Evolutionary conservation across 192 early-diverging fungal species (phyloP), one percentile per base, ranked within the genome.

Genomic region (Coemansia sp.): DNA sequence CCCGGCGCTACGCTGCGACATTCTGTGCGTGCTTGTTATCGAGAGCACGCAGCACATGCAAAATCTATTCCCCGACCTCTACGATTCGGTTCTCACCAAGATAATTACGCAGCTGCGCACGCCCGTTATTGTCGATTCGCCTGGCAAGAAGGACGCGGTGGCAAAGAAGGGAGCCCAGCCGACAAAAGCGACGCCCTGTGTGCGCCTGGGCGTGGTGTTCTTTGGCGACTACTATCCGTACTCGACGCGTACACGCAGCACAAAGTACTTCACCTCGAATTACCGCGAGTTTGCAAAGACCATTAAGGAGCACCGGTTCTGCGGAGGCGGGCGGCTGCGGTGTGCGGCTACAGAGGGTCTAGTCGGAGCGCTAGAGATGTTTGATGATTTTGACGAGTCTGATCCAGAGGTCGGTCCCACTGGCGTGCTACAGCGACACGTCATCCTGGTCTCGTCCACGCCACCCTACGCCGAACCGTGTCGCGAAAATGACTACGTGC

Each of bases 241-340:
- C 65, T 77, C 79, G 16, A 73, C 71, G 45, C 74, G 64, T 9
- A 68, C 75, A 11, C 73, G 71, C 62, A 75, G 72, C 65, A 76
- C 75, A 9, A 75, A 82, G 68, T 82, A 77, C 68, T 82, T 82
- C 48, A 82, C 75, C 12, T 82, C 79, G 20, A 82, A 82, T 63
- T 82, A 77, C 66, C 79, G 79, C 68, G 72, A 77, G 63, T 82
- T 82, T 31, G 41, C 74, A 26, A 82, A 82, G 37, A 77, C 65
- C 11, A 57, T 82, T 14, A 82, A 82, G 59, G 72, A 68, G 8
- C 79, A 82, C 57, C 60, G 63, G 52, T 82, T 82, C 66, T 48
- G 68, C 62, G 71, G 71, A 59, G 74, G 75, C 39, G 80, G 80
- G 45, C 68, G 56, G 69, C 72, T 82, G 35, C 67, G 80, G 48